Evolutionary conservation across 495 filamentous ascomycete genomes (phyloP).

Genomic region (Podospora appendiculata): DNA sequence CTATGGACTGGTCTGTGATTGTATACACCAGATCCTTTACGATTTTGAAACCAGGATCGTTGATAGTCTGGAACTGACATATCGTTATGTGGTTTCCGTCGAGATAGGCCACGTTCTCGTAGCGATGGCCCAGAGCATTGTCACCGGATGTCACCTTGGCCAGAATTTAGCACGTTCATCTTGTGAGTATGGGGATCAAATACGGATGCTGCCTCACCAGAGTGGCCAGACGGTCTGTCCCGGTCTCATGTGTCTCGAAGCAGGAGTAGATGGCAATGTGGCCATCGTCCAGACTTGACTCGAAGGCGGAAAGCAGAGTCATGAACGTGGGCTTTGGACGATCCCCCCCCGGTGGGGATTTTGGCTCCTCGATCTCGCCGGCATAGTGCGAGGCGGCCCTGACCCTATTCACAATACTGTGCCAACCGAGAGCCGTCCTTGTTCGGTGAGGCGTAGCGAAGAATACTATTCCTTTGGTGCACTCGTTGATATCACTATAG

Average conservation of each 20-base stretch:
- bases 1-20: neutral
- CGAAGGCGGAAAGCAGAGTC: conserved; percentile 2
- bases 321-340: conserved; percentile 1
- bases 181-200: neutral
- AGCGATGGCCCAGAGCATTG: conserved; percentile 4
- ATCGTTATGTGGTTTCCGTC: conserved; percentile 5
- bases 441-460: conserved; percentile 6
- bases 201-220: neutral
- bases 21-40: neutral
- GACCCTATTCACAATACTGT: conserved; percentile 1
- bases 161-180: neutral
- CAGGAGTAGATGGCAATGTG: conserved; percentile 3
- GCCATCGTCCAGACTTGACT: conserved; percentile 1
- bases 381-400: neutral
- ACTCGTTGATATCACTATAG: conserved; percentile 2
- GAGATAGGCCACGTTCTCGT: conserved; percentile 5
- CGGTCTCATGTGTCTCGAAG: conserved; percentile 4
- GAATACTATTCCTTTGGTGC: conserved; percentile 4
- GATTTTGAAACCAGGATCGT: neutral
- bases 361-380: neutral
- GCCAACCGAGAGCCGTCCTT: neutral
- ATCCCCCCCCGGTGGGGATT: neutral
- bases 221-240: conserved; percentile 1
- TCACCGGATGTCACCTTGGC: conserved; percentile 2
- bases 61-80: conserved; percentile 1